Evolutionary conservation across 1,139 yeast genomes (phyloP).

Genomic region (Sugiyamaella novakii): DNA sequence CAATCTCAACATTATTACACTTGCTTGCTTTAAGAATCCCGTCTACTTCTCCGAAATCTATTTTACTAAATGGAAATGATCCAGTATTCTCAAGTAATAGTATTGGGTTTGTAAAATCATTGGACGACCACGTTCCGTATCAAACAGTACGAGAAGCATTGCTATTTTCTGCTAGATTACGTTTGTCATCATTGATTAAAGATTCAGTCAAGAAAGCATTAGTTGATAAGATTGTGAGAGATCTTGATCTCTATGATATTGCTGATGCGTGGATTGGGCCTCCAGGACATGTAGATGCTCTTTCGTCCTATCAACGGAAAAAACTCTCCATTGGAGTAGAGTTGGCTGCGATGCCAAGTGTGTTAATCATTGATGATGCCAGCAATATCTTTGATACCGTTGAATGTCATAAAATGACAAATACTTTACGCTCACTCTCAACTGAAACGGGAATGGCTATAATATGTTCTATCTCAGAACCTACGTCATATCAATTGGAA

Average conservation of each 20-base stretch:
- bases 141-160: constrained; percentile 64
- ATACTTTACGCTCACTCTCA: constrained; percentile 53
- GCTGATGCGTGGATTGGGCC: constrained; percentile 64
- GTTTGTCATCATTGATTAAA: constrained; percentile 55
- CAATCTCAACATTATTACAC: constrained; percentile 64
- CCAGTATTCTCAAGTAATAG: constrained; percentile 53
- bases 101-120: constrained; percentile 69
- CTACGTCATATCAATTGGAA: constrained; percentile 57
- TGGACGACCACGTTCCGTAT: constrained; percentile 60
- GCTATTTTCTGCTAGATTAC: constrained; percentile 59
- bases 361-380: constrained; percentile 59
- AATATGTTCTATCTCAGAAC: constrained; percentile 60
- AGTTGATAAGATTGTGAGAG: constrained; percentile 58
- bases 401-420: constrained; percentile 59
- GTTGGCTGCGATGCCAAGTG: constrained; percentile 56
- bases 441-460: constrained; percentile 56
- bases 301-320: constrained; percentile 67
- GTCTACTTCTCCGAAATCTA: constrained; percentile 60
- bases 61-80: constrained; percentile 60
- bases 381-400: constrained; percentile 63
- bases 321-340: constrained; percentile 67
- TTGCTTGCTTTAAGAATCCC: constrained; percentile 59
- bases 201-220: constrained; percentile 54
- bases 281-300: constrained; percentile 51
- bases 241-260: constrained; percentile 60